Evolutionary conservation across 2,329 filamentous ascomycete species (phyloP).

Genomic region (Chaetomium sp.): DNA sequence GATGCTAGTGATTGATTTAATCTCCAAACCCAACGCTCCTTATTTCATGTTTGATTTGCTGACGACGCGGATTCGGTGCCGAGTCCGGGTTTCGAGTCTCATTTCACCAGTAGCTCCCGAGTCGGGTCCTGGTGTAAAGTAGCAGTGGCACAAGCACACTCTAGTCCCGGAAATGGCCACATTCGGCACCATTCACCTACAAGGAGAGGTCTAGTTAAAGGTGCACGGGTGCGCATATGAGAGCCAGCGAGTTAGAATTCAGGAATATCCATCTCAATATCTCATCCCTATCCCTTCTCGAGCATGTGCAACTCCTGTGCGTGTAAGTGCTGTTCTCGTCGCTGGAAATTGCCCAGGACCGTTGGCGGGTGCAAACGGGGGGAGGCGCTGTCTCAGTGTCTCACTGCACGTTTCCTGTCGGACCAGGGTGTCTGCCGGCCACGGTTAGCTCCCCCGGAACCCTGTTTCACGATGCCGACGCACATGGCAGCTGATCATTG

Average conservation of each 20-base stretch:
- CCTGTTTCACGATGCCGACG: slow-evolving; percentile 12
- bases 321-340: neutral
- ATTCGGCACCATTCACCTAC: neutral
- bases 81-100: neutral
- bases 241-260: neutral
- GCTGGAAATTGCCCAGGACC: neutral
- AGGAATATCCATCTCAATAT: neutral
- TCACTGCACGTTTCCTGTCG: neutral
- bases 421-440: neutral
- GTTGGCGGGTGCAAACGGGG: neutral
- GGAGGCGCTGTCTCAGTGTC: neutral
- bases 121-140: neutral
- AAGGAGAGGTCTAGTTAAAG: neutral
- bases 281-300: neutral
- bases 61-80: neutral
- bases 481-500: slow-evolving; percentile 16
- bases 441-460: neutral
- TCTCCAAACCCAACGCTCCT: neutral
- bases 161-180: neutral
- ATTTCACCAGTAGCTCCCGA: neutral
- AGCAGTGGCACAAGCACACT: neutral
- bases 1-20: neutral
- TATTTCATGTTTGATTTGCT: neutral
- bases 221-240: neutral
- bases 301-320: neutral